phyloP scores from a whole-genome alignment of 352 stramenopile genomes.

The Phytopythium aichiense region DNA sequence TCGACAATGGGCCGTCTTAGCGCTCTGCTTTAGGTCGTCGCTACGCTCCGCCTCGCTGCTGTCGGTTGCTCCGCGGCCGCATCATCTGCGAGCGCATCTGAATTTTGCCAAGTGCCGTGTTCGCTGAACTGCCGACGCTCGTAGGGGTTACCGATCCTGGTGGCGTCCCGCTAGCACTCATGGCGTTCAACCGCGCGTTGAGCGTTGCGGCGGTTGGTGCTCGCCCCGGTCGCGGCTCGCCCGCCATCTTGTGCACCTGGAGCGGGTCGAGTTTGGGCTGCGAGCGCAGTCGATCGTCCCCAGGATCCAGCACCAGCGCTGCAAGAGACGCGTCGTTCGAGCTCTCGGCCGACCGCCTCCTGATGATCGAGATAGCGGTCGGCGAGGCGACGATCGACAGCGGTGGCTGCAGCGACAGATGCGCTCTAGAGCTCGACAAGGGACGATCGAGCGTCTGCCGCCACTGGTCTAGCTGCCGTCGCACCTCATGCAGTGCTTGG shows the following conservation, averaged over 20 bases:
- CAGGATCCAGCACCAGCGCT: constrained; percentile 24
- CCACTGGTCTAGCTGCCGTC: constrained; percentile 34
- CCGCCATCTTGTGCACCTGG: constrained; percentile 35
- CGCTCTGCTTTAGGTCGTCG: neutral
- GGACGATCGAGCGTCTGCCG: neutral
- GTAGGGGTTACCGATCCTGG: neutral
- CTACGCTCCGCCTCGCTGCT: constrained; percentile 4
- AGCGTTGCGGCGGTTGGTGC: neutral
- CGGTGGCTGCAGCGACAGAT: neutral
- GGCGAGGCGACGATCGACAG: neutral
- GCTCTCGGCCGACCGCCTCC: constrained; percentile 14
- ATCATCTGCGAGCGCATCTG: constrained; percentile 53
- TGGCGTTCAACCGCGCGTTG: neutral
- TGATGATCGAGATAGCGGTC: constrained; percentile 19
- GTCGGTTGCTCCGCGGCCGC: constrained; percentile 37
- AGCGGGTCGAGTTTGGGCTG: constrained; percentile 64
- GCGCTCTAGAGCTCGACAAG: neutral
- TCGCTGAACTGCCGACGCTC: constrained; percentile 6
- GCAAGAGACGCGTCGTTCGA: constrained; percentile 9
- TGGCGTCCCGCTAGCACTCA: neutral
- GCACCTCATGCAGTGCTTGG: constrained; percentile 28
- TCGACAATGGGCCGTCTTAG: neutral
- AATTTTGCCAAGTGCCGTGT: constrained; percentile 34
- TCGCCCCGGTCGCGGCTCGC: constrained; percentile 10
- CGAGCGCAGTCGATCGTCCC: constrained; percentile 38